These are phyloP conservation scores for Rhodotorula sp. DNA, from an alignment of 1,284 basidiomycete species.

Conservation along the genomic window DNA sequence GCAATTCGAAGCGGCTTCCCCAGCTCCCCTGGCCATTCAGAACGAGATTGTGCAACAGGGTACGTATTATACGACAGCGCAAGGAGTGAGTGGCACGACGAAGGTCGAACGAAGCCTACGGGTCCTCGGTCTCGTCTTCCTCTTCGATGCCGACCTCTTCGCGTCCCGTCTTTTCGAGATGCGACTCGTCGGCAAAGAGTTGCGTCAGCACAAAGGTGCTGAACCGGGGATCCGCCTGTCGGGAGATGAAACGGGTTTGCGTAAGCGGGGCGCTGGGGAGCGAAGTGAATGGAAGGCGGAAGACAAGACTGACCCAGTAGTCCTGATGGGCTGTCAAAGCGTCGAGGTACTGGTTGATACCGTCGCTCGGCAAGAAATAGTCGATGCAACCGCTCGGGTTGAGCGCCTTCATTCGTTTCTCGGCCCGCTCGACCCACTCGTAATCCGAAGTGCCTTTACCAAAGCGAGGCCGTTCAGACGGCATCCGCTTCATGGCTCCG, in stretches of 20 bases:
- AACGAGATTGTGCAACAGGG: no score
- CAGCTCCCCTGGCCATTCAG: not conserved
- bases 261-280: not conserved
- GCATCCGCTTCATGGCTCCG: conserved; percentile 30
- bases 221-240: conserved; percentile 26
- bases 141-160: conserved; percentile 34
- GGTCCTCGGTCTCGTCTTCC: conserved; percentile 12
- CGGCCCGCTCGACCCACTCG: conserved; percentile 32
- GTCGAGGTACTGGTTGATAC: conserved; percentile 25
- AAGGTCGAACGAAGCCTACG: not conserved
- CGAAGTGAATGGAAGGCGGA: not conserved
- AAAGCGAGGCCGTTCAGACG: conserved; percentile 27
- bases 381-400: conserved; percentile 31
- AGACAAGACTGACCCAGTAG: conserved; percentile 26
- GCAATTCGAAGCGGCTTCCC: no score
- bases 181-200: conserved; percentile 26
- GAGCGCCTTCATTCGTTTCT: conserved; percentile 33
- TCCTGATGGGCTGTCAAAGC: conserved; percentile 22
- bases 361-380: conserved; percentile 32
- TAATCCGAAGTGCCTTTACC: conserved; percentile 20
- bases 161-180: conserved; percentile 31
- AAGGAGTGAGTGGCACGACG: not conserved
- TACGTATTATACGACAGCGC: not conserved
- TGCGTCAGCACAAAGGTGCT: conserved; percentile 30
- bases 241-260: not conserved